These are phyloP conservation scores for Fusarium caatingaense DNA, from an alignment of 2,329 filamentous ascomycete species.

Conservation along the genomic window DNA sequence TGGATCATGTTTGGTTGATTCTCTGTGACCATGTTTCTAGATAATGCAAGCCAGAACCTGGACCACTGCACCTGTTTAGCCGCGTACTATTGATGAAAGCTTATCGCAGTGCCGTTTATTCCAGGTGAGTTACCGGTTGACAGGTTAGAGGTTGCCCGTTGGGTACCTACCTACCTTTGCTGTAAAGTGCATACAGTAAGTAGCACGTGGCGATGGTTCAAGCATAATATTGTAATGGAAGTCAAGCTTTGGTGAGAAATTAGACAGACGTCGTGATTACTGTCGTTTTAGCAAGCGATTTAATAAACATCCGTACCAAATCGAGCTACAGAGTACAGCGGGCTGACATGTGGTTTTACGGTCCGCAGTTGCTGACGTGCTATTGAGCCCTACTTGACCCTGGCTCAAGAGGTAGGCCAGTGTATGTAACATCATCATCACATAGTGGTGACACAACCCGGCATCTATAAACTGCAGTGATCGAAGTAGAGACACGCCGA, in stretches of 20 bases:
- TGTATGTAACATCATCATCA: slow-evolving; percentile 30
- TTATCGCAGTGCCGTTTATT: slow-evolving; percentile 19
- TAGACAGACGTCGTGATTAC: not conserved
- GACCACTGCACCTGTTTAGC: slow-evolving; percentile 13
- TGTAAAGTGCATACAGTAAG: not conserved
- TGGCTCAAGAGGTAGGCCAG: not conserved
- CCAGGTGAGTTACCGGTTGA: slow-evolving; percentile 3
- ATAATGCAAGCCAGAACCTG: slow-evolving; percentile 33
- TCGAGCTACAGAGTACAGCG: slow-evolving; percentile 7
- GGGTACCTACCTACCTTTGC: not conserved
- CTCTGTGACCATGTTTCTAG: slow-evolving; percentile 19
- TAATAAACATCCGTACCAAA: slow-evolving; percentile 6
- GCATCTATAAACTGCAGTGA: not conserved
- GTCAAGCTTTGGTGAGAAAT: not conserved
- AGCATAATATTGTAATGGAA: not conserved
- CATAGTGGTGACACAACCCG: slow-evolving; percentile 25
- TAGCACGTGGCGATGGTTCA: not conserved
- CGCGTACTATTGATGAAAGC: slow-evolving; percentile 20
- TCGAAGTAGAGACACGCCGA: not conserved
- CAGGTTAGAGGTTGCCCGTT: not conserved
- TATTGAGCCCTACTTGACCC: slow-evolving; percentile 17
- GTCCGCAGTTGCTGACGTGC: slow-evolving; percentile 24
- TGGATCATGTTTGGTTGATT: slow-evolving; percentile 24
- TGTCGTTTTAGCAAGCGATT: not conserved
- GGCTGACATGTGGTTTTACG: slow-evolving; percentile 19